Base-by-base conservation (phyloP, 768 basidiomycete genomes). In the Psilocybe cubensis region DNA sequence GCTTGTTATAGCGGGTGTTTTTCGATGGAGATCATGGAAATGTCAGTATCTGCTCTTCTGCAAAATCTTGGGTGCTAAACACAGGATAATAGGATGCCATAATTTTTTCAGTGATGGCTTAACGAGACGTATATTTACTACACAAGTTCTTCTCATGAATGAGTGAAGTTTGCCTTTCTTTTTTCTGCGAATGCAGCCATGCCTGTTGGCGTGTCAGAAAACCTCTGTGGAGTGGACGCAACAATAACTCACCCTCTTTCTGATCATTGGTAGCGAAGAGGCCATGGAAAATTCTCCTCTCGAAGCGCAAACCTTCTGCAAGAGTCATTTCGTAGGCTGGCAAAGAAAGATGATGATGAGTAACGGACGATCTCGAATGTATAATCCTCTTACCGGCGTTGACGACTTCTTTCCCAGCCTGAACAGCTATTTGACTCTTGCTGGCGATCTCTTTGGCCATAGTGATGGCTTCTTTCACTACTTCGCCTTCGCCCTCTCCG, bases 121-220 rank as follows among this genome's bases (percentile, higher is more conserved):
- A 10, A 23, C 11, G 28, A 28, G 17, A 18, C n/a, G 17, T 50
- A 14, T 44, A 10, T n/a, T 35, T 25, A n/a, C 14, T 38, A 38
- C 7, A 38, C n/a, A 38, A 38, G 35, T 24, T 31, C 7, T 10
- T 23, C 50, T 54, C 24, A 82, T 42, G 74, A 70, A 73, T 96
- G 82, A 27, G 86, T 87, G 76, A 94, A 99, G 21, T 83, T 80
- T 14, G 96, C 77, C 74, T 91, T 91, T 69, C 96, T 83, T 80
- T 98, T 99, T 74, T 97, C 92, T 9, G 87, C 86, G 66, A 99
- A 98, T 20, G 96, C 96, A 21, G 79, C 70, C 96, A 98, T 99
- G 18, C 96, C 96, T 96, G 63, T 23, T 24, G 27, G 54, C 12
- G 18, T 11, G 41, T 59, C 23, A 56, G 18, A 38, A 43, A 31